phyloP scores from a whole-genome alignment of 2,329 filamentous ascomycete species.

The Paecilomyces sp. region DNA sequence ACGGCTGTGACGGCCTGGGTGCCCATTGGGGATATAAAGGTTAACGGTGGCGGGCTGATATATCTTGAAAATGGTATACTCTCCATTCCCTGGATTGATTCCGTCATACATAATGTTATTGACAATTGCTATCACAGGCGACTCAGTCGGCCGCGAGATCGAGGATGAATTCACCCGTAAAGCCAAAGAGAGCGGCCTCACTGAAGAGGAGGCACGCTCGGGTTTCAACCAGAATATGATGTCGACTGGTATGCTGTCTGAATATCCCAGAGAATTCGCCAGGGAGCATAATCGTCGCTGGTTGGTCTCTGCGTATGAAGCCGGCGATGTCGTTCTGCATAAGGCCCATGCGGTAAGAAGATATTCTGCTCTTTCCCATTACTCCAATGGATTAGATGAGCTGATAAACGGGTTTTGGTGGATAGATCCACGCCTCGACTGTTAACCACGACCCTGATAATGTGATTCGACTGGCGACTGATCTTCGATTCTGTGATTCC shows the following conservation, averaged over 20 bases:
- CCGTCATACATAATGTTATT: not conserved
- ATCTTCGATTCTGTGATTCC: constrained; percentile 49
- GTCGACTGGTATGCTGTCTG: constrained; percentile 46
- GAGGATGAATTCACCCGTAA: constrained; percentile 36
- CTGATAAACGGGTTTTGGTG: not conserved
- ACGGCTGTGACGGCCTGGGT: constrained; percentile 53
- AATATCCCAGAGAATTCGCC: constrained; percentile 41
- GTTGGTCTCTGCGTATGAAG: constrained; percentile 49
- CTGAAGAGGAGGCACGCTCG: constrained; percentile 43
- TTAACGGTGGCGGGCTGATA: constrained; percentile 53
- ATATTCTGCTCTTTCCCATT: not conserved
- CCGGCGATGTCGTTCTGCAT: constrained; percentile 44
- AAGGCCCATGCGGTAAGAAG: constrained; percentile 29
- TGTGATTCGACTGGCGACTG: constrained; percentile 49
- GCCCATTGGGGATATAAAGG: constrained; percentile 46
- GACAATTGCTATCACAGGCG: constrained; percentile 19
- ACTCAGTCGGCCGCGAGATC: constrained; percentile 42
- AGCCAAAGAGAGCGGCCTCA: constrained; percentile 43
- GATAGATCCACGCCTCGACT: constrained; percentile 51
- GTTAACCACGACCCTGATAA: constrained; percentile 48
- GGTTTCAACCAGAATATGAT: constrained; percentile 57
- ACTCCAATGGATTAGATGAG: not conserved
- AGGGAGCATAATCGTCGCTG: constrained; percentile 38
- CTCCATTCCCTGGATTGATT: not conserved
- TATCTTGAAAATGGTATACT: constrained; percentile 45